Evolutionary conservation across 805 yeast genomes (phyloP).

Genomic region (Metschnikowia baotianmanensis): DNA sequence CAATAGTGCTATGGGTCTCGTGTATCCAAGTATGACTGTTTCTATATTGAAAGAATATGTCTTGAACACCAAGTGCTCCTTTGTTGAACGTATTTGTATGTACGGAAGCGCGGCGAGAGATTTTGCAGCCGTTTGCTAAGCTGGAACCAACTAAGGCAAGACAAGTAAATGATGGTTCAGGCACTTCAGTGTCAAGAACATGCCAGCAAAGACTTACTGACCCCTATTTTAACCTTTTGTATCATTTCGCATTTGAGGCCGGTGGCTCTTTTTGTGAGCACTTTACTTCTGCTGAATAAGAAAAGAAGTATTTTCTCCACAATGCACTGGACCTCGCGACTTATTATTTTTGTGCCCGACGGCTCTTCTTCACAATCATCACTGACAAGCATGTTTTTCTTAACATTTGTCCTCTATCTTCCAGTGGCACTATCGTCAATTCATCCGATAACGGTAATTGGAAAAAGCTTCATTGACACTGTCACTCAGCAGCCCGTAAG

Average conservation of each 20-base stretch:
- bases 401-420: not conserved
- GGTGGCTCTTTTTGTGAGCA: not conserved
- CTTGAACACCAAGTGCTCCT: no score
- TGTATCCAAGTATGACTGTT: no score
- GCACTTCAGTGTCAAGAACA: no score
- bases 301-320: not conserved
- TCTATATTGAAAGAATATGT: no score
- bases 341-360: slow-evolving; percentile 6
- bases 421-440: slow-evolving; percentile 7
- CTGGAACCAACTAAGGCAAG: no score
- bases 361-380: slow-evolving; percentile 1
- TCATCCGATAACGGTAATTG: slow-evolving; percentile 66
- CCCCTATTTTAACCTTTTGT: no score
- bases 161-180: no score
- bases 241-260: not conserved
- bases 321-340: slow-evolving; percentile 9
- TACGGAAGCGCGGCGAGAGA: no score
- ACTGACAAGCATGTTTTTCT: slow-evolving; percentile 6
- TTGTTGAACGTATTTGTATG: no score
- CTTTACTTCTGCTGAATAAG: not conserved
- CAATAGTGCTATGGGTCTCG: no score
- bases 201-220: no score
- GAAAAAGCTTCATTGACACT: slow-evolving; percentile 72
- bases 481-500: slow-evolving; percentile 69
- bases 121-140: no score